Conservation (phyloP, 2,329 filamentous ascomycete species). For the Trichoderma afroharzianum region DNA sequence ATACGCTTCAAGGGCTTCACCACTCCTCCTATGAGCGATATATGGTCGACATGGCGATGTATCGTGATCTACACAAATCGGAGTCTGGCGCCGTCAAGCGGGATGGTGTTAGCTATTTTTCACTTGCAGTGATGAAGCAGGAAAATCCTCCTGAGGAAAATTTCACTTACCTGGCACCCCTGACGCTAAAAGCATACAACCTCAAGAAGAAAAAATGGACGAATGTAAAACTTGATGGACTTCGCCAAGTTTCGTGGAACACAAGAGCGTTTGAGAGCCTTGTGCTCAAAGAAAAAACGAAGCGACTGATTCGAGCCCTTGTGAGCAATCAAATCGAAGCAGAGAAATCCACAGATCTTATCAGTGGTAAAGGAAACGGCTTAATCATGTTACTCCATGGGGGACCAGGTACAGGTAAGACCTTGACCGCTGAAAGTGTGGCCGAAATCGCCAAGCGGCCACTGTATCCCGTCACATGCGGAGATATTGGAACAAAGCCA, state of each 20-base stretch:
- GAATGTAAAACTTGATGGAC: background rate
- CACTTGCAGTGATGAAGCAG: background rate
- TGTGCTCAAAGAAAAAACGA: background rate
- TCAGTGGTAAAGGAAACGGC: constrained; percentile 2
- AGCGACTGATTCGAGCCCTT: background rate
- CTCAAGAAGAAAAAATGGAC: background rate
- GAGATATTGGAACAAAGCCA: background rate
- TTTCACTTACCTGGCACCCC: background rate
- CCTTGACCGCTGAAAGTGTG: background rate
- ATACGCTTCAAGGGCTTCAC: rapidly evolving
- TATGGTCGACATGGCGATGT: background rate
- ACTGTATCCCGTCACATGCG: background rate
- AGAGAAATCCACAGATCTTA: background rate
- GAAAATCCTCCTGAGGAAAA: background rate
- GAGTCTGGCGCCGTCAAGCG: too few relatives aligned
- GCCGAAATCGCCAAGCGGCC: background rate
- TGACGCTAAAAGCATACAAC: background rate
- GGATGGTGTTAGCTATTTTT: background rate
- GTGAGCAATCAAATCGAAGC: background rate
- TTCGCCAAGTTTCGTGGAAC: background rate
- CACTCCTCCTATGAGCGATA: background rate
- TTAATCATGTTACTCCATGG: background rate
- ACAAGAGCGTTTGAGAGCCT: background rate
- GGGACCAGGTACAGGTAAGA: background rate
- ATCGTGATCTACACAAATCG: too few relatives aligned